Percentiles rank a stretch among this genome's conserved stretches.
Evolutionary conservation across 768 basidiomycete genomes (phyloP).

Genomic region (Nevesoporus exiguus): DNA sequence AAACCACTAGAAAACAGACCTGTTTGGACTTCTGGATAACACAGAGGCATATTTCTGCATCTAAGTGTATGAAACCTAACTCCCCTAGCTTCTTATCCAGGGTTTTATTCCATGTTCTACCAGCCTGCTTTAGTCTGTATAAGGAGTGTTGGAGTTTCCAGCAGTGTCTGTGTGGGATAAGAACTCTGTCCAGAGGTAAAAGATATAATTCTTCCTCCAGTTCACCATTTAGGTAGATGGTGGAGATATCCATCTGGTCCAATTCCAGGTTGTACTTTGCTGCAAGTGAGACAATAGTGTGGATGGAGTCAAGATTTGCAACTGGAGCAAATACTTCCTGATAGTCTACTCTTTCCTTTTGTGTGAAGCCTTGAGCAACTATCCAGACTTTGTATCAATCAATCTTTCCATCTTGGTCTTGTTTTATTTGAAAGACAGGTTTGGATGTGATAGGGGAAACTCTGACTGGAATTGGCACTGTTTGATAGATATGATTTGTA

Average conservation of each 20-base stretch:
- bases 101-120: neutral
- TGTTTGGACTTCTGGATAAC: neutral
- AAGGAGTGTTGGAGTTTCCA: too few relatives aligned
- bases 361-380: too few relatives aligned
- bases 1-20: neutral
- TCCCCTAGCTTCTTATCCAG: neutral
- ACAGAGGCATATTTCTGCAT: too few relatives aligned
- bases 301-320: slow-evolving; percentile 1
- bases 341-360: too few relatives aligned
- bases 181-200: too few relatives aligned
- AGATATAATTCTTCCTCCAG: neutral
- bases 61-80: neutral
- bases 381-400: too few relatives aligned
- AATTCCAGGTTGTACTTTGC: neutral
- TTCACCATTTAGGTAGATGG: too few relatives aligned
- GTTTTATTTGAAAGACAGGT: neutral
- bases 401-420: too few relatives aligned
- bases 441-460: neutral
- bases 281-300: neutral
- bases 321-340: too few relatives aligned
- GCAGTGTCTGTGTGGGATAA: too few relatives aligned
- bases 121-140: too few relatives aligned
- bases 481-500: neutral
- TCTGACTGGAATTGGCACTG: neutral
- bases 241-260: slow-evolving; percentile 6